Conservation (phyloP, 106 monocot species). For the Dendrobium catenatum region DNA sequence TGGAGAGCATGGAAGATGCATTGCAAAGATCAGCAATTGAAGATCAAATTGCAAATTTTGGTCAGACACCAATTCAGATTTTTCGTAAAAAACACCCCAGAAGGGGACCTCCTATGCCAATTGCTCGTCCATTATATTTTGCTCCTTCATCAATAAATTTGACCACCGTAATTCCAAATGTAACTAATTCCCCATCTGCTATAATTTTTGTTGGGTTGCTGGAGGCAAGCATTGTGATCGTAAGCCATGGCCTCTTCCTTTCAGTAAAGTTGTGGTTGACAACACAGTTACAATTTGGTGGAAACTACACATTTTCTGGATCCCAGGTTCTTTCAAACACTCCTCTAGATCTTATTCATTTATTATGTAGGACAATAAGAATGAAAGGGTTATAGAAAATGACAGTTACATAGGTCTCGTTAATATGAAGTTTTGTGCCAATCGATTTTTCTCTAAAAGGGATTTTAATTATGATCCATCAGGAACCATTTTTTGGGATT, state of each 20-base stretch:
- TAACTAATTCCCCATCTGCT: slow-evolving; percentile 40
- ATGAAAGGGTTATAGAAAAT: background rate
- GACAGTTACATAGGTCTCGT: background rate
- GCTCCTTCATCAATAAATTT: slow-evolving; percentile 89
- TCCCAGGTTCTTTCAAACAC: slow-evolving; percentile 49
- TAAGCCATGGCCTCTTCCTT: slow-evolving; percentile 55
- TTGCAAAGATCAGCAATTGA: slow-evolving; percentile 93
- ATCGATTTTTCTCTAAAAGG: background rate
- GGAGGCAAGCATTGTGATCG: slow-evolving; percentile 64
- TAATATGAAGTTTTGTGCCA: background rate
- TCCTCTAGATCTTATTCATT: background rate
- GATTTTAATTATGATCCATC: background rate
- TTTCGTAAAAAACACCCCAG: slow-evolving; percentile 97
- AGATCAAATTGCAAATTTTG: slow-evolving; percentile 99
- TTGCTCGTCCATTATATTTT: slow-evolving; percentile 91
- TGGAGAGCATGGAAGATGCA: slow-evolving; percentile 88
- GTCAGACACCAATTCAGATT: slow-evolving; percentile 97
- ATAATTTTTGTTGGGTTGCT: slow-evolving; percentile 60
- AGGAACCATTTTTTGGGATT: slow-evolving; percentile 97
- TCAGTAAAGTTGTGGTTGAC: slow-evolving; percentile 88
- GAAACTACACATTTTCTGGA: slow-evolving; percentile 96
- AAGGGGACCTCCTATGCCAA: slow-evolving; percentile 92
- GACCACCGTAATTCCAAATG: slow-evolving; percentile 53
- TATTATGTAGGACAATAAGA: background rate
- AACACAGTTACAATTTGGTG: slow-evolving; percentile 84